Base-by-base conservation (phyloP, 345 rosid genomes). In the Gossypium raimondii region DNA sequence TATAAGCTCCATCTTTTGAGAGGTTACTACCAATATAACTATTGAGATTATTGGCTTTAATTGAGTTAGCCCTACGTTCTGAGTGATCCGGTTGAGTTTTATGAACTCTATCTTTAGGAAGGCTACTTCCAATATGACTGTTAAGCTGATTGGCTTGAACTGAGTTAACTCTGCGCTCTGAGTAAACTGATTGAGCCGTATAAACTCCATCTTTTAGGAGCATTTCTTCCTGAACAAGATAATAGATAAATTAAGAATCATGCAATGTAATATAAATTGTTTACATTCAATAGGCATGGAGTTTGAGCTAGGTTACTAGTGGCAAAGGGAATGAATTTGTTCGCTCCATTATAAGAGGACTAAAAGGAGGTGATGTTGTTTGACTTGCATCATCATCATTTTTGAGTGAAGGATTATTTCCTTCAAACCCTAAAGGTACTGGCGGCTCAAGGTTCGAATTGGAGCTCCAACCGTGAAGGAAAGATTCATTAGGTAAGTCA, bases 151-250 rank as follows among this genome's bases (percentile, higher is more conserved):
- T 50, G 11, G 53, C 4, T 50, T 50, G 53, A 50, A 11, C n/a
- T 51, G 1, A 51, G n/a, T 51, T 51, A 52, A 52, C 57, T 8
- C 2, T 18, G 5, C 6, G 20, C 20, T 52, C 57, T 0, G 20
- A 52, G 57, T 52, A 5, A 52, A 52, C 6, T 0, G 57, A 0
- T 17, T 52, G 20, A 52, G 8, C 7, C 10, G 9, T 0, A 52
- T 52, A 52, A 52, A 3, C 9, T 14, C n/a, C 9, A 4, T 52
- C 17, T 52, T 52, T n/a, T 17, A n/a, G n/a, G 55, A 51, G 16
- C 56, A 27, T 73, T 22, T 69, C 75, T 9, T 4, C 60, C 77
- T 80, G 72, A 29, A 73, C 47, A 52, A 7, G 0, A 14, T 51
- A 5, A 3, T 7, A 51, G n/a, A 51, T 51, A 13, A 41, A 44